Conservation (phyloP, 2,329 filamentous ascomycete genomes). For the Clarireedia paspali region DNA sequence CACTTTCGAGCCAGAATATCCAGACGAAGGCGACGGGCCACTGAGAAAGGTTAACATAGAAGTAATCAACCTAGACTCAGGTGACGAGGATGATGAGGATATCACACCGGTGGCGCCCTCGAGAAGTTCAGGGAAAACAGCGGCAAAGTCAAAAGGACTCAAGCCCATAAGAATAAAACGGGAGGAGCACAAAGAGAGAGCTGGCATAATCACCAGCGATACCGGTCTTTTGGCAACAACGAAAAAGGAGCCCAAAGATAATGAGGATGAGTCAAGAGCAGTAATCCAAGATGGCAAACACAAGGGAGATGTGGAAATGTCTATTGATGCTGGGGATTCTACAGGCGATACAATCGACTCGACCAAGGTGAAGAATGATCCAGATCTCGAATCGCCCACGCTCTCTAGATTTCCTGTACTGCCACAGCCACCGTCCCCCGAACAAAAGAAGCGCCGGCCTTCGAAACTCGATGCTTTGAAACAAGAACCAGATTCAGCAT, state of each 20-base stretch:
- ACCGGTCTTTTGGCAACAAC: constrained; percentile 9
- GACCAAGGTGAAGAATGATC: background rate
- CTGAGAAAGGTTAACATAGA: constrained; percentile 25
- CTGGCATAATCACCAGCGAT: constrained; percentile 18
- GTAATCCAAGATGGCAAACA: background rate
- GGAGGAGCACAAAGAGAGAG: constrained; percentile 26
- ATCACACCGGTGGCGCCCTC: constrained; percentile 3
- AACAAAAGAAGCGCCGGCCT: constrained; percentile 1
- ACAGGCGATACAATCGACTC: background rate
- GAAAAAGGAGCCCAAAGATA: constrained; percentile 4
- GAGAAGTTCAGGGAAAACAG: constrained; percentile 11
- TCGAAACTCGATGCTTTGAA: background rate
- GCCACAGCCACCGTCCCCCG: constrained; percentile 1
- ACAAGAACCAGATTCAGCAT: background rate
- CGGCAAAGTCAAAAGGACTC: constrained; percentile 13
- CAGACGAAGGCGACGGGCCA: constrained; percentile 21
- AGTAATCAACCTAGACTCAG: constrained; percentile 20
- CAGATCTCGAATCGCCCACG: constrained; percentile 1
- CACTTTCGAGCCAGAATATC: constrained; percentile 22
- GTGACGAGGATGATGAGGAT: constrained; percentile 17
- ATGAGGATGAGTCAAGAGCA: constrained; percentile 2
- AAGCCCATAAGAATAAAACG: constrained; percentile 26
- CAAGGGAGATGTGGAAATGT: background rate
- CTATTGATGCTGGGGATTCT: background rate
- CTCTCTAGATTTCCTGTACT: constrained; percentile 2